These are phyloP conservation scores for Fusarium fracticaudum DNA, from an alignment of 2,329 filamentous ascomycete genomes.

Conservation along the genomic window DNA sequence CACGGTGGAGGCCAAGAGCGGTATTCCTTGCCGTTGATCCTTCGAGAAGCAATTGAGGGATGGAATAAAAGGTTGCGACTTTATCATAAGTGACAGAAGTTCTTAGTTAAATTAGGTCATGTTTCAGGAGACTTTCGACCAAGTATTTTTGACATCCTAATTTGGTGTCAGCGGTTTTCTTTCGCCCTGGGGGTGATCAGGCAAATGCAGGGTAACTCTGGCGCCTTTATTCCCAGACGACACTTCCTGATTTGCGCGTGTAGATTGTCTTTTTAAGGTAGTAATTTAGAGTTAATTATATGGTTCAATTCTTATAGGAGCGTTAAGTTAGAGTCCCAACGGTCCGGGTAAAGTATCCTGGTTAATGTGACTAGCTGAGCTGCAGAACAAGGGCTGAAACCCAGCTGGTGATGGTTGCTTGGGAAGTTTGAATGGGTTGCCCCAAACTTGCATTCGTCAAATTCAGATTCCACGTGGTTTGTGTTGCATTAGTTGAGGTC, in stretches of 20 bases:
- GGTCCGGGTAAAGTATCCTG: not conserved
- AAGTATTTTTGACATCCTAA: rapidly evolving
- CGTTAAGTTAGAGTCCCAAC: not conserved
- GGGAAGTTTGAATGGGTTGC: not conserved
- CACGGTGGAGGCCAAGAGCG: not conserved
- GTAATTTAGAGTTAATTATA: not conserved
- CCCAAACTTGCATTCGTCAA: not conserved
- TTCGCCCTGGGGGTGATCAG: not conserved
- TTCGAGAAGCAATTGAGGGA: not conserved
- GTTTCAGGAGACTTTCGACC: rapidly evolving
- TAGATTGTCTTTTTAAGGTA: not conserved
- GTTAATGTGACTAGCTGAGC: not conserved
- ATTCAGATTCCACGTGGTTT: not conserved
- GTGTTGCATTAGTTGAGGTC: not conserved
- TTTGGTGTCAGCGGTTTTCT: rapidly evolving
- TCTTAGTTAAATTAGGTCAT: rapidly evolving
- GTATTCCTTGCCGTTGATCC: slow-evolving; percentile 25
- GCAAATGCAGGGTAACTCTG: not conserved
- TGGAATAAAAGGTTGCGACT: rapidly evolving
- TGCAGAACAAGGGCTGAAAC: not conserved
- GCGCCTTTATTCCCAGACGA: not conserved
- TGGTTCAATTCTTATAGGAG: not conserved
- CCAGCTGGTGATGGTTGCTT: not conserved
- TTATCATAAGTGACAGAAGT: not conserved
- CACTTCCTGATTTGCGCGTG: not conserved